Conservation (phyloP, 495 filamentous ascomycete species). For the Aspergillus avenaceus region DNA sequence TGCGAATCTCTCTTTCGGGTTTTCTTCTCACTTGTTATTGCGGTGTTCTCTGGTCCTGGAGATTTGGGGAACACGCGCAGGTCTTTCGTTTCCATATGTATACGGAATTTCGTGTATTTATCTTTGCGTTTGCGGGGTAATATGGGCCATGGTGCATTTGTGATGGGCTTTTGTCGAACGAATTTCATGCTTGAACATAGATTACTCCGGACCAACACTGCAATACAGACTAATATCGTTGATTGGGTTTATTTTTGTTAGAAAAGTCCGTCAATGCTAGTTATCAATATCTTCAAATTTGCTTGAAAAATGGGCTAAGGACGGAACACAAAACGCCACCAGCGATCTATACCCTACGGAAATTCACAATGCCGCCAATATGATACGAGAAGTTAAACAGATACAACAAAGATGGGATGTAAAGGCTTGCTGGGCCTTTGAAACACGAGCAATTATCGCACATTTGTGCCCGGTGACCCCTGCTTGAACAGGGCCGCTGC, state of each 20-base stretch:
- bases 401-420: background rate
- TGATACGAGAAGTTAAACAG: background rate
- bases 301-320: constrained; percentile 6
- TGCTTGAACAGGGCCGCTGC: constrained; percentile 44
- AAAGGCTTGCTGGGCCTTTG: background rate
- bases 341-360: constrained; percentile 4
- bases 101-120: background rate
- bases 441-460: background rate
- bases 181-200: background rate
- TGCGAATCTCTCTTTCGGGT: background rate
- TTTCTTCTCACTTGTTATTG: background rate
- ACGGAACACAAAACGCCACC: constrained; percentile 14
- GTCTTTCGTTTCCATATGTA: background rate
- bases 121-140: background rate
- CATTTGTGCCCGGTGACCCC: constrained; percentile 20
- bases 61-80: background rate
- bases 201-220: background rate
- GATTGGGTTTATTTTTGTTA: too few species aligned
- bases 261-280: constrained; percentile 11
- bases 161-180: background rate
- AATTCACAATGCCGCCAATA: background rate
- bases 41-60: constrained; percentile 1
- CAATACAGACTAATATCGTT: background rate
- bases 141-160: background rate
- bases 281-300: background rate